phyloP scores from a whole-genome alignment of 371 early-diverging fungal genomes.

The Actinomortierella wolfii region DNA sequence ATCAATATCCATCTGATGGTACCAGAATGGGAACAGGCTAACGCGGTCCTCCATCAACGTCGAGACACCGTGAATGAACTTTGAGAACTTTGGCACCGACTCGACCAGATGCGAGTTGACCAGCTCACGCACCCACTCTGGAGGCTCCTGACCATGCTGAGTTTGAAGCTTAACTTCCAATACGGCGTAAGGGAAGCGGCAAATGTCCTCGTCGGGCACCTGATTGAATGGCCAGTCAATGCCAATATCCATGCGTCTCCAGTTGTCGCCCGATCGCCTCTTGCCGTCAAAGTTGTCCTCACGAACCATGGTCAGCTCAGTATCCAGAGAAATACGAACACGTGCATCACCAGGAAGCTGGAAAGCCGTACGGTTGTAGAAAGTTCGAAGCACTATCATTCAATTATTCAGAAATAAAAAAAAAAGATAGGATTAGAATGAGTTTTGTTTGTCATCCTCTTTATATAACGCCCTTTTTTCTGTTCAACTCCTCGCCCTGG shows the following conservation, averaged over 20 bases:
- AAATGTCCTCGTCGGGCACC: conserved; percentile 77
- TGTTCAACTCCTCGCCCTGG: no score
- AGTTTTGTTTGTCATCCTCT: background rate
- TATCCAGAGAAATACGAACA: conserved; percentile 95
- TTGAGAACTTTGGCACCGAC: conserved; percentile 97
- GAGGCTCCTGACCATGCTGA: conserved; percentile 80
- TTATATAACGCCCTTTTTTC: no score
- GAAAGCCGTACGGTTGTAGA: conserved; percentile 98
- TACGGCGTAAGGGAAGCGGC: conserved; percentile 95
- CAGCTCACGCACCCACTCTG: conserved; percentile 92
- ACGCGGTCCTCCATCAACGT: conserved; percentile 88
- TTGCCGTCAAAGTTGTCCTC: conserved; percentile 81
- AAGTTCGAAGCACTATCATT: conserved; percentile 79
- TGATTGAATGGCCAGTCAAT: conserved; percentile 88
- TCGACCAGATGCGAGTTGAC: conserved; percentile 90
- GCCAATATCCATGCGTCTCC: conserved; percentile 91
- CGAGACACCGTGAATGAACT: conserved; percentile 97
- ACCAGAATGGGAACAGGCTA: conserved; percentile 96
- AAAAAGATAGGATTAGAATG: conserved; percentile 13
- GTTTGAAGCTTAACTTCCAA: conserved; percentile 97
- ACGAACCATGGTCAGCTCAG: conserved; percentile 94
- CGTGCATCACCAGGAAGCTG: conserved; percentile 95
- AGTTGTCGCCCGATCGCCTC: conserved; percentile 74
- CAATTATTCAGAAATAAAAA: no score
- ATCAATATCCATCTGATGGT: conserved; percentile 92